Evolutionary conservation across 495 filamentous ascomycete species (phyloP), one percentile per base, ranked within the genome.

Genomic region (Trichoderma asperelloides): DNA sequence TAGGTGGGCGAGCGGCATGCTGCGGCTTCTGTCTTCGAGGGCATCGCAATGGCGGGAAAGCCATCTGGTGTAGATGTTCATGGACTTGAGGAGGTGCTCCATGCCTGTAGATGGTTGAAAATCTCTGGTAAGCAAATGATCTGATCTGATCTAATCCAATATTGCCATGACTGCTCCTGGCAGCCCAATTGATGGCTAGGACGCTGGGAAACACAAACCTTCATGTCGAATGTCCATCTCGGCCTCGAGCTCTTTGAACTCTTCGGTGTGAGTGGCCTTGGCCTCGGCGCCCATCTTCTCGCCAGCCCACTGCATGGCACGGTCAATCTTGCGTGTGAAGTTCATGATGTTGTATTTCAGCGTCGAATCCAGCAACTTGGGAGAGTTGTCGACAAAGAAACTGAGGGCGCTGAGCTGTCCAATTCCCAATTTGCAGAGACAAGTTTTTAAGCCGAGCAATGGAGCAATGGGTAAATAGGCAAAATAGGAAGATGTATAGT

Each of bases 251-350:
- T 87, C 85, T 79, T 93, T 97, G 85, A 98, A 98, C 69, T 98
- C 90, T 64, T 98, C 93, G 0, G 92, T 90, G 64, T 91, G 86
- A 73, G 81, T 88, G 15, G 93, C 97, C 79, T 94, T 96, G 73
- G 86, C 85, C 78, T 98, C 95, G 63, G 87, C 87, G 71, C 95
- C 95, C 92, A 98, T 97, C 79, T 92, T 88, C 81, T 98, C 95
- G 66, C 92, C 91, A 13, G 92, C 92, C 94, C 94, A 98, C 89
- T 98, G 95, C 83, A 95, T 96, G 81, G 97, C 88, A 68, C 96
- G 89, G 78, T 92, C 95, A 74, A 98, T 86, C 77, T 96, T 96
- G 84, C 96, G 94, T 79, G 93, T 94, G 81, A 96, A 88, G 78
- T 93, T 91, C 93, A 97, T 96, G 41, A 65, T 81, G 70, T 64